Evolutionary conservation across 345 rosid genomes (phyloP).

Genomic region (Nasturtium officinale): DNA sequence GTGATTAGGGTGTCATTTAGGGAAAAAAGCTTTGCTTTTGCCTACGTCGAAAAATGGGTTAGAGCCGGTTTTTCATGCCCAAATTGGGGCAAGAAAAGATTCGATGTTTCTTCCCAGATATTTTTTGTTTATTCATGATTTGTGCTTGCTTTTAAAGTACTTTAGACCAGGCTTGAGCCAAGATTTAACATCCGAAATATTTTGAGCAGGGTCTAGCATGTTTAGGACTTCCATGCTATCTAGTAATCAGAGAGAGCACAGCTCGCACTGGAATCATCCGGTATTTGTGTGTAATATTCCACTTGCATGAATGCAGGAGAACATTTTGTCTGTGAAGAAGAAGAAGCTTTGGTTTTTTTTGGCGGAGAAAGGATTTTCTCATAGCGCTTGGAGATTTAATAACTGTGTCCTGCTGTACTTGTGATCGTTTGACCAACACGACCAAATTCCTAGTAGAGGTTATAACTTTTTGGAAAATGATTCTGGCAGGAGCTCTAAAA

Average conservation of each 20-base stretch:
- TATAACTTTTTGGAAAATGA: constrained; percentile 15
- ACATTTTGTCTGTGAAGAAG: constrained; percentile 18
- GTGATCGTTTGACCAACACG: constrained; percentile 20
- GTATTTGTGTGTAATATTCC: background rate
- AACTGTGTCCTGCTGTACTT: constrained; percentile 9
- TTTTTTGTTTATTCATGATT: background rate
- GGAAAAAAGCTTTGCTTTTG: background rate
- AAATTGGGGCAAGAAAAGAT: background rate
- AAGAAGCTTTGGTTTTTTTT: constrained; percentile 15
- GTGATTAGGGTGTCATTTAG: constrained; percentile 8
- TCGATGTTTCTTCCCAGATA: background rate
- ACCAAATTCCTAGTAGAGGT: constrained; percentile 13
- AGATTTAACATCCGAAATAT: background rate
- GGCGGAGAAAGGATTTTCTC: constrained; percentile 2
- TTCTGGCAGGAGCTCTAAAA: constrained; percentile 7
- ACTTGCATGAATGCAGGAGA: constrained; percentile 32
- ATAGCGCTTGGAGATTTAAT: constrained; percentile 18
- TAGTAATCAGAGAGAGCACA: background rate
- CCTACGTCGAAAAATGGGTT: background rate
- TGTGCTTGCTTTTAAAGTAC: background rate
- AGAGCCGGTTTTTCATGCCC: background rate
- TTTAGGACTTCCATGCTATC: background rate
- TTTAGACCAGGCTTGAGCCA: background rate
- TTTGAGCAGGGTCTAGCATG: background rate
- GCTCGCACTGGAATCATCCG: constrained; percentile 11